Evolutionary conservation across 2,329 filamentous ascomycete genomes (phyloP).

Genomic region (Tolypocladium capitatum): DNA sequence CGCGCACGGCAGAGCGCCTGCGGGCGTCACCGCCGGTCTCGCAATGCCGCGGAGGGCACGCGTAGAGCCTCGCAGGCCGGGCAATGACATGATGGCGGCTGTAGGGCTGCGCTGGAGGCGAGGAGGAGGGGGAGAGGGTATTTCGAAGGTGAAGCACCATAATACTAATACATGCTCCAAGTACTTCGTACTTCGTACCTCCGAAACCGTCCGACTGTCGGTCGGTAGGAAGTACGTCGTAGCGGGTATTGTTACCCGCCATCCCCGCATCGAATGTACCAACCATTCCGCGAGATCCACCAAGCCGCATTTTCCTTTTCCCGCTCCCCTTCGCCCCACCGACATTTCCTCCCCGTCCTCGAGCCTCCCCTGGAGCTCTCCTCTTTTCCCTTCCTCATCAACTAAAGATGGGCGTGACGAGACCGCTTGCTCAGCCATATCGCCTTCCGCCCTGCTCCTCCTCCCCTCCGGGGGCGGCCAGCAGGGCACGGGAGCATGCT

Average conservation of each 20-base stretch:
- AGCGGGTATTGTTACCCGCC: too few species aligned
- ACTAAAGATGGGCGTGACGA: conserved; percentile 73
- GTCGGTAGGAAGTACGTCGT: too few species aligned
- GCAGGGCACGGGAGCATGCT: conserved; percentile 38
- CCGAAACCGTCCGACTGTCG: too few species aligned
- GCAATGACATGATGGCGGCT: conserved; percentile 29
- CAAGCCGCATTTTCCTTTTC: not conserved
- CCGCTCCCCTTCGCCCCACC: not conserved
- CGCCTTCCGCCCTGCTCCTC: conserved; percentile 30
- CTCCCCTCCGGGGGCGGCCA: not conserved
- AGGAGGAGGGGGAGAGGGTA: not conserved
- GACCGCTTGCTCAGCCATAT: conserved; percentile 46
- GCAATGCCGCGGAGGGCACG: conserved; percentile 31
- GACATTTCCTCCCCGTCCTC: conserved; percentile 2
- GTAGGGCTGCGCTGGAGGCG: not conserved
- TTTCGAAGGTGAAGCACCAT: not conserved
- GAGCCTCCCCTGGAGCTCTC: conserved; percentile 3
- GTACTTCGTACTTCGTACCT: too few species aligned
- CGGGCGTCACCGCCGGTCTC: conserved; percentile 12
- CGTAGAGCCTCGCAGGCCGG: conserved; percentile 33
- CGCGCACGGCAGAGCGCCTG: conserved; percentile 9
- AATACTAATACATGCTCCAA: too few species aligned
- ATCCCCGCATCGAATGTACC: too few species aligned
- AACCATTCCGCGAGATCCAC: too few species aligned
- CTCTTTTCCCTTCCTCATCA: conserved; percentile 36